Evolutionary conservation across 192 early-diverging fungal species (phyloP).

Genomic region (Pilaira anomala): DNA sequence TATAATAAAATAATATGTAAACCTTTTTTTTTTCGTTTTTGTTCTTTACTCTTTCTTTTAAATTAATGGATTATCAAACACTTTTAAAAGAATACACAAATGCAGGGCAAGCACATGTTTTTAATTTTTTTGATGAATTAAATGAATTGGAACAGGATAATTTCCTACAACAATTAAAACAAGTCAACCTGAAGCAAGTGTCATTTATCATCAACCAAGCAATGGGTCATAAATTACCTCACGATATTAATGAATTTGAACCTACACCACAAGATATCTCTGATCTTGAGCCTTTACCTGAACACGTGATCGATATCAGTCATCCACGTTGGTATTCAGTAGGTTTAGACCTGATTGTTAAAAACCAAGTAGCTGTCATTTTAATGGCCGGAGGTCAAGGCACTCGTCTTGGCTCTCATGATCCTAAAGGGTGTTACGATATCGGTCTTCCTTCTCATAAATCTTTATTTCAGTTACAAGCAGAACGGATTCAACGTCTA

Average conservation of each 20-base stretch:
- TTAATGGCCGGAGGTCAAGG: constrained; percentile 90
- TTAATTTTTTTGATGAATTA: constrained; percentile 75
- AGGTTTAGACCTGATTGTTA: constrained; percentile 72
- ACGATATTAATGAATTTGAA: constrained; percentile 33
- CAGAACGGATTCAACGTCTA: constrained; percentile 79
- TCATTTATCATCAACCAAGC: constrained; percentile 73
- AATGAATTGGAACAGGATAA: constrained; percentile 44
- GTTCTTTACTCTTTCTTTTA: neutral
- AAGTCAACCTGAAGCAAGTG: constrained; percentile 69
- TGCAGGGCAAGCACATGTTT: constrained; percentile 83
- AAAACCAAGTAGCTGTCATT: constrained; percentile 85
- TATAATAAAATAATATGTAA: too few species aligned
- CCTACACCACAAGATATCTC: constrained; percentile 42
- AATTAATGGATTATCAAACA: neutral
- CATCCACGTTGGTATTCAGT: constrained; percentile 56
- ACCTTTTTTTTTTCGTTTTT: too few species aligned
- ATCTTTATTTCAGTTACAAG: constrained; percentile 88
- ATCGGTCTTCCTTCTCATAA: constrained; percentile 85
- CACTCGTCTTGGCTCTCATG: constrained; percentile 69
- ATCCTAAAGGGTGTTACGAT: constrained; percentile 90
- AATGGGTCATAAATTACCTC: constrained; percentile 53
- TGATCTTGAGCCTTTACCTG: constrained; percentile 59
- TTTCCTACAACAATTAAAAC: constrained; percentile 62
- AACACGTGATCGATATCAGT: constrained; percentile 56
- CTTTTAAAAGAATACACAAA: constrained; percentile 42